phyloP scores from a whole-genome alignment of 371 early-diverging fungal genomes.

The Dichotomocladium elegans region DNA sequence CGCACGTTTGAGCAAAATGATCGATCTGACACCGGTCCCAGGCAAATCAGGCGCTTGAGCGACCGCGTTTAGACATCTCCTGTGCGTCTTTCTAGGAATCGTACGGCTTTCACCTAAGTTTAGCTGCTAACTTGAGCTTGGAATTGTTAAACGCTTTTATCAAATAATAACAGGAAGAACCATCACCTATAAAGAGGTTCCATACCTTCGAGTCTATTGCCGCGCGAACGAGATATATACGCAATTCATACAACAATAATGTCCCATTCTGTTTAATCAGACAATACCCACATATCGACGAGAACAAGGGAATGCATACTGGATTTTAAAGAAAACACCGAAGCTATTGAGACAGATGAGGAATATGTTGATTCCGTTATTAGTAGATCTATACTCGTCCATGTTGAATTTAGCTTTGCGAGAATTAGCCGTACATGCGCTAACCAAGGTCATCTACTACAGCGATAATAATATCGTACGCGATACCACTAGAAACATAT shows the following conservation, averaged over 20 bases:
- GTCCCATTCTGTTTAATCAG: not conserved
- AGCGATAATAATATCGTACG: slow-evolving; percentile 19
- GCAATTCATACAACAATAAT: not conserved
- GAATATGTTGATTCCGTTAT: slow-evolving; percentile 43
- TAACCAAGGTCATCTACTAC: slow-evolving; percentile 53
- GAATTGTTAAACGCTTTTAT: slow-evolving; percentile 49
- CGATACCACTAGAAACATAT: slow-evolving; percentile 27
- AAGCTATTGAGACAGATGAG: slow-evolving; percentile 34
- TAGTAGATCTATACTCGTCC: slow-evolving; percentile 49
- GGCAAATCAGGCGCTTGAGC: slow-evolving; percentile 32
- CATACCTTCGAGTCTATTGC: slow-evolving; percentile 17
- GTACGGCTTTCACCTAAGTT: slow-evolving; percentile 58
- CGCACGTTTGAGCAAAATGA: slow-evolving; percentile 37
- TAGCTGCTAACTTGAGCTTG: slow-evolving; percentile 46
- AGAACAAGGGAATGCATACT: slow-evolving; percentile 22
- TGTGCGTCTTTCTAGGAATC: slow-evolving; percentile 55
- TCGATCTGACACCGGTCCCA: slow-evolving; percentile 32
- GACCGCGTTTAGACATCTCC: slow-evolving; percentile 49
- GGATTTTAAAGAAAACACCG: slow-evolving; percentile 38
- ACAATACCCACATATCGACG: not conserved
- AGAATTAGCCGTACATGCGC: slow-evolving; percentile 43
- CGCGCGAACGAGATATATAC: slow-evolving; percentile 17
- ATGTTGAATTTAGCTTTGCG: slow-evolving; percentile 53
- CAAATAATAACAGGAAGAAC: slow-evolving; percentile 53
- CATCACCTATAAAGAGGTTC: slow-evolving; percentile 16